These are phyloP conservation scores for Lyophyllum semitale DNA, from an alignment of 768 basidiomycete species.

Conservation along the genomic window DNA sequence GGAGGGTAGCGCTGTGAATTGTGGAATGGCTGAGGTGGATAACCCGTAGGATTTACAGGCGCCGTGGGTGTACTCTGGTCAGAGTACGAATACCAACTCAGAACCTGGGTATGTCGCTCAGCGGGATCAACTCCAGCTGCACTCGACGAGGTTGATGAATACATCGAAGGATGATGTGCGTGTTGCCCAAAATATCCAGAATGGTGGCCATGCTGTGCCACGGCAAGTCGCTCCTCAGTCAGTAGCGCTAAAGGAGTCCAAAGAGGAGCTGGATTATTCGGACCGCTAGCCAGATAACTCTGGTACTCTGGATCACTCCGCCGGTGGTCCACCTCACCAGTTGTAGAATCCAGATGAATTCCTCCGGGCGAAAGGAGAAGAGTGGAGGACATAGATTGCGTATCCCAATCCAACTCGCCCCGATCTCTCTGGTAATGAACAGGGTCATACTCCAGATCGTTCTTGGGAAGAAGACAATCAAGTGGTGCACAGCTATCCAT, in stretches of 20 bases:
- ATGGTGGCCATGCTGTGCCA: neutral
- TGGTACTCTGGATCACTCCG: neutral
- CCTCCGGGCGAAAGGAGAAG: conserved; percentile 13
- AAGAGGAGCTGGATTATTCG: neutral
- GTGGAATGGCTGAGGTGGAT: neutral
- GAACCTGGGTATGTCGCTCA: neutral
- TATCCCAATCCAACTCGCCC: conserved; percentile 86
- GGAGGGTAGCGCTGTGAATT: neutral
- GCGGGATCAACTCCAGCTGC: neutral
- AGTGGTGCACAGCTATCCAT: neutral
- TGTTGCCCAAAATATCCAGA: conserved; percentile 4
- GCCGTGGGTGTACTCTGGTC: neutral
- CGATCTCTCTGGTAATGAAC: conserved; percentile 73
- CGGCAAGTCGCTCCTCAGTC: conserved; percentile 12
- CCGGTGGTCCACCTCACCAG: neutral
- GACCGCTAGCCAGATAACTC: neutral
- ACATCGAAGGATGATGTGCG: neutral
- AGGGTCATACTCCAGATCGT: conserved; percentile 79
- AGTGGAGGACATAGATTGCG: conserved; percentile 65
- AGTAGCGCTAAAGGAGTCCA: neutral
- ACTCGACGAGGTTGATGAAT: neutral
- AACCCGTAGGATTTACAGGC: neutral
- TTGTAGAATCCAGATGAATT: neutral
- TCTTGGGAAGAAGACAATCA: conserved; percentile 30
- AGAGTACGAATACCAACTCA: conserved; percentile 2